phyloP scores from a whole-genome alignment of 2,329 filamentous ascomycete genomes.

The Daldinia sp. region DNA sequence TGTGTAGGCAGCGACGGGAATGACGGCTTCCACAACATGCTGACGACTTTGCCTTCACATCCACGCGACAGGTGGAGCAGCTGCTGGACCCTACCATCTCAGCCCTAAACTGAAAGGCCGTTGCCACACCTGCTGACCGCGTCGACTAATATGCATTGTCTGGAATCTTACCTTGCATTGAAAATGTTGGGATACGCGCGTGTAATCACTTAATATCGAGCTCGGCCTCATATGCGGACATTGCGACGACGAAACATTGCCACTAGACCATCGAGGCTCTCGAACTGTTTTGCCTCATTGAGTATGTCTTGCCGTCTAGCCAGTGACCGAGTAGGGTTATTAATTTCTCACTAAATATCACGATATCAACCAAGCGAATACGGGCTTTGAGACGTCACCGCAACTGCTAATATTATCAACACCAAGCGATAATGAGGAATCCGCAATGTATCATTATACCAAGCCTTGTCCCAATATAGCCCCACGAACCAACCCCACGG shows the following conservation, averaged over 20 bases:
- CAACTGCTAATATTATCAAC: constrained; percentile 8
- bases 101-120: constrained; percentile 28
- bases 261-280: constrained; percentile 8
- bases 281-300: constrained; percentile 19
- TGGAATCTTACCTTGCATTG: constrained; percentile 24
- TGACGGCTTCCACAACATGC: constrained; percentile 22
- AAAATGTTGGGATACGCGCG: constrained; percentile 26
- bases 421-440: background rate
- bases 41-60: constrained; percentile 22
- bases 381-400: constrained; percentile 5
- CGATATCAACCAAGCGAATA: background rate
- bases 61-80: constrained; percentile 10
- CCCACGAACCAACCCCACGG: background rate
- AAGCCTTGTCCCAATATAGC: constrained; percentile 3
- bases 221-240: constrained; percentile 4
- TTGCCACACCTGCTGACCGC: constrained; percentile 38
- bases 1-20: constrained; percentile 16
- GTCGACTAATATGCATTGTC: constrained; percentile 6
- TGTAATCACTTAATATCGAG: constrained; percentile 38
- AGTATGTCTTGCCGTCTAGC: constrained; percentile 30
- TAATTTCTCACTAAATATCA: constrained; percentile 1
- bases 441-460: constrained; percentile 10
- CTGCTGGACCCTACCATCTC: constrained; percentile 19
- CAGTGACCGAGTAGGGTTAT: constrained; percentile 5
- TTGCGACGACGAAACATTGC: constrained; percentile 16